A percentile compares a stretch with the other conserved stretches of the same genome.
Evolutionary conservation across 225 moss, liverwort and hornwort genomes (phyloP).

Genomic region (Physcomitrellopsis africana): DNA sequence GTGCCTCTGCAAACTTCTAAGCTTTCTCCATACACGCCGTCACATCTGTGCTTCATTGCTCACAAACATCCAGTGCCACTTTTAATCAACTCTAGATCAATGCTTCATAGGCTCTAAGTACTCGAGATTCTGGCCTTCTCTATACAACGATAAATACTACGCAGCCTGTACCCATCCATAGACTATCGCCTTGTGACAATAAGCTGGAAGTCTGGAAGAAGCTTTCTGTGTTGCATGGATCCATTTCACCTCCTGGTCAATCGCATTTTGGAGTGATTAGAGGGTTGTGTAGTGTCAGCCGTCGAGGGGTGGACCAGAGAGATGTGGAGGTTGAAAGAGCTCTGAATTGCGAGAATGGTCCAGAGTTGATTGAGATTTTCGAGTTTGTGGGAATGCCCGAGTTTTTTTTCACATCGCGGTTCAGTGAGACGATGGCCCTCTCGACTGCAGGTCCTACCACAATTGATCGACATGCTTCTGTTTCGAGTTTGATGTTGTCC

Average conservation of each 20-base stretch:
- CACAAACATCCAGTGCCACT: neutral
- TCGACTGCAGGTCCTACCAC: neutral
- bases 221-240: neutral
- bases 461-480: neutral
- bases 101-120: neutral
- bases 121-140: neutral
- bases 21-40: slow-evolving; percentile 4
- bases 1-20: neutral
- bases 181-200: neutral
- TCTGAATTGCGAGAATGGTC: neutral
- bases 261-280: neutral
- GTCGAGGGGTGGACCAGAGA: neutral
- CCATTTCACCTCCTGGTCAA: slow-evolving; percentile 4
- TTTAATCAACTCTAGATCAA: neutral
- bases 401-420: too few species aligned
- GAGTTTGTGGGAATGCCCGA: neutral
- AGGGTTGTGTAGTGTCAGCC: neutral
- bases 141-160: slow-evolving; percentile 10
- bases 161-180: slow-evolving; percentile 21
- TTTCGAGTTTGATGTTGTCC: neutral
- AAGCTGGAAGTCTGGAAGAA: slow-evolving; percentile 1
- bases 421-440: too few species aligned
- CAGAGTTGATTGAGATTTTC: neutral
- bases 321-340: neutral
- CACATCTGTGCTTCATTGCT: slow-evolving; percentile 1